A percentile compares a stretch with the other conserved stretches of the same genome.
phyloP scores from a whole-genome alignment of 352 stramenopile species.

The Thraustochytrium sp. region DNA sequence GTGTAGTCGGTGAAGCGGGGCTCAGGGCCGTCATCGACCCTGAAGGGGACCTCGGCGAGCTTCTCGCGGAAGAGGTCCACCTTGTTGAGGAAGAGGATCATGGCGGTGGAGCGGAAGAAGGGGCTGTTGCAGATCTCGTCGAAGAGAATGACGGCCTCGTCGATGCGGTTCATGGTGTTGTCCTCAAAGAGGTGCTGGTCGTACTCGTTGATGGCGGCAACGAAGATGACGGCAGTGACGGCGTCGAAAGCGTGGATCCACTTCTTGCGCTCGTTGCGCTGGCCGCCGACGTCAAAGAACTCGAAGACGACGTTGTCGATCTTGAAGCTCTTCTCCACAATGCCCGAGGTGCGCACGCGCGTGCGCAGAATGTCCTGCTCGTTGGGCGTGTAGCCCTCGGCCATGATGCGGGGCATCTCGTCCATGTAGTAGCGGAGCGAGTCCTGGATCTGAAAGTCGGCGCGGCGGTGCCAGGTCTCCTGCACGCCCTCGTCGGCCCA shows the following conservation, averaged over 20 bases:
- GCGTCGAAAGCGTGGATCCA: conserved; percentile 95
- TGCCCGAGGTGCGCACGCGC: conserved; percentile 85
- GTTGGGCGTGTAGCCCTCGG: conserved; percentile 71
- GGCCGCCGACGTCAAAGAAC: conserved; percentile 92
- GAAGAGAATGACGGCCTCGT: conserved; percentile 62
- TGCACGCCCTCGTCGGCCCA: conserved; percentile 53
- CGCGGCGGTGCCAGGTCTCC: conserved; percentile 45
- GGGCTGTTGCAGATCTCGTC: conserved; percentile 81
- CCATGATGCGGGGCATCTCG: conserved; percentile 17
- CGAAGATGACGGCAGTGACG: conserved; percentile 65
- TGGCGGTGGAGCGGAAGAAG: conserved; percentile 86
- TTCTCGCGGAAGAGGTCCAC: conserved; percentile 61
- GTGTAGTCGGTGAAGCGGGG: conserved; percentile 45
- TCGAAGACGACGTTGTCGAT: conserved; percentile 75
- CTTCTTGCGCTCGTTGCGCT: conserved; percentile 92
- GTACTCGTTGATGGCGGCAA: conserved; percentile 65
- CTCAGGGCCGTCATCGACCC: conserved; percentile 34
- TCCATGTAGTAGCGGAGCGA: conserved; percentile 64
- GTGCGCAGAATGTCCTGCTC: conserved; percentile 91
- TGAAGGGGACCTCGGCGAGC: conserved; percentile 48
- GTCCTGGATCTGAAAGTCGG: conserved; percentile 54
- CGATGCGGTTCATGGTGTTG: conserved; percentile 57
- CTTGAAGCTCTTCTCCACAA: conserved; percentile 81
- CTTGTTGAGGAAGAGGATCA: conserved; percentile 95
- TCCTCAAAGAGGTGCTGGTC: conserved; percentile 64